Conservation (phyloP, 805 yeast genomes). For the Candida nemodendra region DNA sequence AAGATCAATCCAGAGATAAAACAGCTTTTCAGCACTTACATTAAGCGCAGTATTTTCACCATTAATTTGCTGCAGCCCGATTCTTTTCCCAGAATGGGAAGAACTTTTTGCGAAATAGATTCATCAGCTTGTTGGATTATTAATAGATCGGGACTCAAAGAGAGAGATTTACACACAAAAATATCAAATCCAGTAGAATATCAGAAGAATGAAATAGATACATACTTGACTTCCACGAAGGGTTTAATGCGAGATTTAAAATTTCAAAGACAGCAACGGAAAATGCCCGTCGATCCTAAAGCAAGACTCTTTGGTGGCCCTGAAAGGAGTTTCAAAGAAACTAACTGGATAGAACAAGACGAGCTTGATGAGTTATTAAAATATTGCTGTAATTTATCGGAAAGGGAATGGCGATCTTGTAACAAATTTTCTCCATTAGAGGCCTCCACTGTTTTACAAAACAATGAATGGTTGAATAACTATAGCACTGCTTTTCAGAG, state of each 20-base stretch:
- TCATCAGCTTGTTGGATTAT: conserved; percentile 55
- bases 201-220: conserved; percentile 6
- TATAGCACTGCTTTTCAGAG: conserved; percentile 35
- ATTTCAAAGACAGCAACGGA: conserved; percentile 45
- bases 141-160: conserved; percentile 48
- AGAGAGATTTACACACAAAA: conserved; percentile 50
- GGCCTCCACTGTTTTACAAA: conserved; percentile 21
- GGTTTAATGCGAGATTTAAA: conserved; percentile 59
- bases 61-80: conserved; percentile 31
- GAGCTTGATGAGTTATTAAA: conserved; percentile 36
- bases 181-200: conserved; percentile 6
- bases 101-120: conserved; percentile 71
- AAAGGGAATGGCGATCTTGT: conserved; percentile 19
- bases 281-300: conserved; percentile 31
- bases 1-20: conserved; percentile 35
- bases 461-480: conserved; percentile 21
- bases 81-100: conserved; percentile 52
- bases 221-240: conserved; percentile 46
- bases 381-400: conserved; percentile 26
- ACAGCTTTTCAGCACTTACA: conserved; percentile 28
- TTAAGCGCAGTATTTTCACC: conserved; percentile 7
- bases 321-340: conserved; percentile 22
- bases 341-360: conserved; percentile 43
- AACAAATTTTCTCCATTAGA: conserved; percentile 9
- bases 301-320: conserved; percentile 27